These are phyloP conservation scores for Gracilaria domingensis DNA, from an alignment of 23 red algal species.

Conservation along the genomic window DNA sequence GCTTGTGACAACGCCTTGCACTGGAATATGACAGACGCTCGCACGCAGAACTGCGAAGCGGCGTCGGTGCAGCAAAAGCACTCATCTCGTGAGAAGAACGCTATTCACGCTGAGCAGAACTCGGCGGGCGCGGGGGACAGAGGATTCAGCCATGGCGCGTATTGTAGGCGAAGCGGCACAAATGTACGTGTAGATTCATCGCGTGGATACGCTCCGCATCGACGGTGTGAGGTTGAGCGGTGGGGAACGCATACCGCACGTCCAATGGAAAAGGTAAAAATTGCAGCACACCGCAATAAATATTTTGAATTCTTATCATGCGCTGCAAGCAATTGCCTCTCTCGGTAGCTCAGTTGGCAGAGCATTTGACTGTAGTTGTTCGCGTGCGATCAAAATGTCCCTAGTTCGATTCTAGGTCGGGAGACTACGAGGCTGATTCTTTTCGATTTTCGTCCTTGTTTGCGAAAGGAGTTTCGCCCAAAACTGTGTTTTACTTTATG, in stretches of 20 bases:
- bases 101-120: no score
- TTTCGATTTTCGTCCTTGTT: background rate
- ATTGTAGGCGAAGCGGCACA: no score
- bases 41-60: background rate
- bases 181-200: no score
- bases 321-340: background rate
- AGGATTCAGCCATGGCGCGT: no score
- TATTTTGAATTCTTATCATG: background rate
- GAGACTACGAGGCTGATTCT: background rate
- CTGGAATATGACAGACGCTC: no score
- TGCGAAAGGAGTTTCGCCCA: background rate
- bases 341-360: slow-evolving; percentile 58
- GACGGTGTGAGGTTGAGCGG: slow-evolving; percentile 8
- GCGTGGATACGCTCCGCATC: background rate
- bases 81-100: background rate
- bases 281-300: background rate
- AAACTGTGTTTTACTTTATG: background rate
- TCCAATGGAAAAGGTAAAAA: background rate
- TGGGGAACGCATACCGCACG: background rate
- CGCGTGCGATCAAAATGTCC: slow-evolving; percentile 23
- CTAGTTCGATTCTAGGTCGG: slow-evolving; percentile 35
- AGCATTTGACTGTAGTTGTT: slow-evolving; percentile 52
- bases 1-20: slow-evolving; percentile 12
- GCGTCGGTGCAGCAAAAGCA: background rate
- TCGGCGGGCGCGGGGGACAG: no score